Evolutionary conservation across 768 basidiomycete species (phyloP), one percentile per base, ranked within the genome.

Genomic region (Pleurotus salmoneostramineus): DNA sequence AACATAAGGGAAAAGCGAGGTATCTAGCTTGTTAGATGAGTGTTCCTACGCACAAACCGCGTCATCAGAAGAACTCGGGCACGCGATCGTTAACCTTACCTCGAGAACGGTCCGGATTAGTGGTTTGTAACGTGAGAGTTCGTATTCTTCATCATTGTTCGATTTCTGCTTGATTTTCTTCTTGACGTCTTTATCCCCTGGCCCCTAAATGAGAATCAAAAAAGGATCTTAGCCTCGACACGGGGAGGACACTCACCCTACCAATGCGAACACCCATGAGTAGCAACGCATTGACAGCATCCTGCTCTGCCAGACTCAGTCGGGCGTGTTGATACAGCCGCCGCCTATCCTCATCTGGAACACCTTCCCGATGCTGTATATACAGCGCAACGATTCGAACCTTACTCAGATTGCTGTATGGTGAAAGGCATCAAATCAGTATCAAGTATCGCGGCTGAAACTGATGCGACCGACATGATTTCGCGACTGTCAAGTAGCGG

Each of bases 291-390:
- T 97, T 96, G 44, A 98, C 80, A 31, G 93, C 92, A 66, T 98
- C 97, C 72, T 96, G 93, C 65, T 99, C 96, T 3, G 91, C 79
- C 57, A 95, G 71, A 4, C 85, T 83, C 43, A 99, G 74, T 45
- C 93, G 81, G 15, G 96, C 97, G 69, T 99, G 97, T 67, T 98
- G 95, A 70, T 95, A 98, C 58, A 99, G 71, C 58, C 97, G 80
- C 60, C 95, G 84, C 56, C 93, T 87, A 72, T 99, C 97, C 68
- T 98, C 97, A 54, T 98, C 95, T n/a, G 97, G 95, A 15, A 98
- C 96, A 40, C 97, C 97, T 65, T 98, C 97, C 32, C 95, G 87
- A 70, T 87, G 82, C 69, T 96, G 88, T 64, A 98, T 92, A 69
- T 98, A 99, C 32, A 98, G 78, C 14, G 96, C 93, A 58, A 99